These are phyloP conservation scores for Nephelium lappaceum DNA, from an alignment of 345 rosid species.

Conservation along the genomic window DNA sequence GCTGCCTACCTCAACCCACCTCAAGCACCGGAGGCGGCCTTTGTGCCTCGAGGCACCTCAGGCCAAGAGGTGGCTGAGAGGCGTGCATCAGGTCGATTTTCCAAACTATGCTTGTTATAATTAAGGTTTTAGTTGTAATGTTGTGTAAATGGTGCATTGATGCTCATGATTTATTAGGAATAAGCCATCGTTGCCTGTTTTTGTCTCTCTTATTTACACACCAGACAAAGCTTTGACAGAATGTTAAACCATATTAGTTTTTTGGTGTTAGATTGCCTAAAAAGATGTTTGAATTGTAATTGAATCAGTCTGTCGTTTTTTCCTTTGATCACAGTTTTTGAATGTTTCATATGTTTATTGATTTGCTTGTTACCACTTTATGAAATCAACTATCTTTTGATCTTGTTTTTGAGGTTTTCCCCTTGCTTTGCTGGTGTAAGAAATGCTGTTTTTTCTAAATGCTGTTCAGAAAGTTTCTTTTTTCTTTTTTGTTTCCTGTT, in stretches of 20 bases:
- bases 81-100: too few relatives aligned
- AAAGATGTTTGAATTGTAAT: neutral
- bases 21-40: too few relatives aligned
- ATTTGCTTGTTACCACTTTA: conserved; percentile 2
- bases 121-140: neutral
- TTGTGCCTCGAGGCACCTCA: too few relatives aligned
- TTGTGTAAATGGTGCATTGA: neutral
- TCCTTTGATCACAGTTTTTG: neutral
- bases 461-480: neutral
- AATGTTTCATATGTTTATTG: neutral
- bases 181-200: neutral
- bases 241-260: neutral
- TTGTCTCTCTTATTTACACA: neutral
- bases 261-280: neutral
- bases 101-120: too few relatives aligned
- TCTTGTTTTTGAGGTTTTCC: neutral
- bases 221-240: neutral
- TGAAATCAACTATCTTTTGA: neutral
- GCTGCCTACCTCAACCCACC: too few relatives aligned
- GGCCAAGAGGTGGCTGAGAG: too few relatives aligned
- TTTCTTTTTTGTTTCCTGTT: neutral
- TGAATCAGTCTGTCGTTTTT: neutral
- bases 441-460: neutral
- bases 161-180: neutral
- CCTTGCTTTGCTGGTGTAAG: neutral